Conservation (phyloP, 2,329 filamentous ascomycete species). For the Aspergillus ochraceoroseus region DNA sequence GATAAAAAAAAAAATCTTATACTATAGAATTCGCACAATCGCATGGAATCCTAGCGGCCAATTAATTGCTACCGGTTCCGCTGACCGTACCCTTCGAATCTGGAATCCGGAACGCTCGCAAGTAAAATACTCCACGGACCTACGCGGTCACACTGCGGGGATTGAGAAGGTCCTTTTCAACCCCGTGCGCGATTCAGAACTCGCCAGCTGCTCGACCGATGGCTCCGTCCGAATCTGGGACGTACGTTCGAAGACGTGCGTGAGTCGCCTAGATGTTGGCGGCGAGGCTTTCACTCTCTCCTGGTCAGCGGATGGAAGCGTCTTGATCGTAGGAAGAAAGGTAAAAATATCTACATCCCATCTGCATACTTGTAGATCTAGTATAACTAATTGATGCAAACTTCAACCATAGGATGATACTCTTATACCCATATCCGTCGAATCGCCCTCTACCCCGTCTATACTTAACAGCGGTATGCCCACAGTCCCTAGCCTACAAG, state of each 20-base stretch:
- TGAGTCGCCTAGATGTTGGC: constrained; percentile 47
- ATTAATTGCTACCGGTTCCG: constrained; percentile 79
- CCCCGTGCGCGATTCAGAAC: constrained; percentile 46
- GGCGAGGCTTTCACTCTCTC: constrained; percentile 48
- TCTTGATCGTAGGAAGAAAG: constrained; percentile 47
- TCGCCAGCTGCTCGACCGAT: constrained; percentile 48
- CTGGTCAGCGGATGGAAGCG: constrained; percentile 47
- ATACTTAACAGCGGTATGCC: constrained; percentile 21
- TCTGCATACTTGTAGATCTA: background rate
- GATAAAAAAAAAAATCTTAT: constrained; percentile 8
- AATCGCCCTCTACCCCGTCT: constrained; percentile 38
- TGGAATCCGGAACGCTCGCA: constrained; percentile 65
- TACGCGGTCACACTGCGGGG: constrained; percentile 45
- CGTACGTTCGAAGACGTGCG: constrained; percentile 47
- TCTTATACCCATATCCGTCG: constrained; percentile 44
- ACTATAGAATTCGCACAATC: constrained; percentile 64
- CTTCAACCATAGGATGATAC: constrained; percentile 46
- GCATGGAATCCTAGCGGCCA: constrained; percentile 85
- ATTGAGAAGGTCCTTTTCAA: constrained; percentile 50
- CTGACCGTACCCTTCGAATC: constrained; percentile 82
- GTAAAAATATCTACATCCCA: constrained; percentile 25
- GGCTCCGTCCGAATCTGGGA: constrained; percentile 51
- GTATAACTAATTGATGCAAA: constrained; percentile 4
- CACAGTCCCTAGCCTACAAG: constrained; percentile 7
- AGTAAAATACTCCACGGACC: constrained; percentile 46